phyloP scores from a whole-genome alignment of 345 rosid genomes.

The Gossypium herbaceum region DNA sequence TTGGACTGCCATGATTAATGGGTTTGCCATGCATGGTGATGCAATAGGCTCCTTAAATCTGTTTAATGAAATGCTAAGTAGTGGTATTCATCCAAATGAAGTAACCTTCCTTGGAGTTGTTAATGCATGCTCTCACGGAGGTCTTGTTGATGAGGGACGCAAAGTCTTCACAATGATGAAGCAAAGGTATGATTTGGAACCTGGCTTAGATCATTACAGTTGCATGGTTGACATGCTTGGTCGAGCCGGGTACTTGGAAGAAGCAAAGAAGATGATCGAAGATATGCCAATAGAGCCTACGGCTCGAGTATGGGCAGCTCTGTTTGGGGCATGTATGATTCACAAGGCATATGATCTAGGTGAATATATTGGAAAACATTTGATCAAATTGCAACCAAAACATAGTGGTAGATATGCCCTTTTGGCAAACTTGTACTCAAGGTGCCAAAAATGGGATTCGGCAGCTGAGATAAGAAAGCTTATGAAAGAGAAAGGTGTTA shows the following conservation, averaged over 20 bases:
- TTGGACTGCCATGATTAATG: conserved; percentile 49
- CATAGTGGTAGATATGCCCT: conserved; percentile 30
- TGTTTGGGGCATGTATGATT: conserved; percentile 41
- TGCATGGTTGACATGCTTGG: conserved; percentile 58
- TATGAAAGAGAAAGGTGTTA: conserved; percentile 27
- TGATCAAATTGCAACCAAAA: conserved; percentile 27
- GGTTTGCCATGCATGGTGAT: conserved; percentile 46
- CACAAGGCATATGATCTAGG: conserved; percentile 35
- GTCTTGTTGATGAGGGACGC: conserved; percentile 43
- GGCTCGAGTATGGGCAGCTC: conserved; percentile 44
- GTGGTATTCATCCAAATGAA: conserved; percentile 36
- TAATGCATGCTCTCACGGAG: conserved; percentile 44
- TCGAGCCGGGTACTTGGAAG: conserved; percentile 38
- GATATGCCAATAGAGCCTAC: conserved; percentile 44
- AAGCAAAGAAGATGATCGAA: conserved; percentile 40
- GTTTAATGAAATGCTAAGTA: conserved; percentile 33
- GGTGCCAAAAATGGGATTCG: conserved; percentile 25
- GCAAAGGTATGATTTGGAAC: conserved; percentile 20
- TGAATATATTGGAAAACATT: conserved; percentile 25
- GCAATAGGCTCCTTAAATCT: conserved; percentile 30
- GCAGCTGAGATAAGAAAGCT: conserved; percentile 27
- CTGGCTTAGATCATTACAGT: conserved; percentile 40
- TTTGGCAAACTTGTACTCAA: conserved; percentile 31
- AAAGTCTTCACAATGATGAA: conserved; percentile 34
- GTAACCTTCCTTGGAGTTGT: conserved; percentile 44